These are phyloP conservation scores for Herpotrichia juniperi DNA, from an alignment of 2,329 filamentous ascomycete species.

Conservation along the genomic window DNA sequence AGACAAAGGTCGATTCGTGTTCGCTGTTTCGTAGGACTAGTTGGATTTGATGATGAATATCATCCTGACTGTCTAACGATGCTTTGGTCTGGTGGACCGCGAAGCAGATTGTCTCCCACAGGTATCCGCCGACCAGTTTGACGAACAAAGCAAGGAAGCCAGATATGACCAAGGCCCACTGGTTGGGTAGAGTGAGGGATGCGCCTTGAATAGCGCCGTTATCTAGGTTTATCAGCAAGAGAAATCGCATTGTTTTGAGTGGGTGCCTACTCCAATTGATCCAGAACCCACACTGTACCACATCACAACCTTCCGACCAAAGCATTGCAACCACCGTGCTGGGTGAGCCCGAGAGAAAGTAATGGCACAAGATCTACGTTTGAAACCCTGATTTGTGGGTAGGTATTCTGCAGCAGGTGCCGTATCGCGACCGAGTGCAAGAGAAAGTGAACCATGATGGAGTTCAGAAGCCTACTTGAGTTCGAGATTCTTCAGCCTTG, in stretches of 20 bases:
- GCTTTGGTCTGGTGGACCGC: slow-evolving; percentile 13
- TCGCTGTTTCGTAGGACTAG: slow-evolving; percentile 18
- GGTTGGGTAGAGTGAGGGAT: slow-evolving; percentile 29
- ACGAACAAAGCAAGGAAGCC: slow-evolving; percentile 17
- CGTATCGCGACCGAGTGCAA: no score
- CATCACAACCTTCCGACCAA: slow-evolving; percentile 21
- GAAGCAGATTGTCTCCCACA: slow-evolving; percentile 16
- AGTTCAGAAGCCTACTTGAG: no score
- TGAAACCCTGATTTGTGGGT: no score
- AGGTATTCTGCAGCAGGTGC: no score
- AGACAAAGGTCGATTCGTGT: slow-evolving; percentile 8
- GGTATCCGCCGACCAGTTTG: slow-evolving; percentile 7
- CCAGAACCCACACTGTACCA: slow-evolving; percentile 17
- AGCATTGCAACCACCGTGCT: no score
- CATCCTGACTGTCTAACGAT: slow-evolving; percentile 10
- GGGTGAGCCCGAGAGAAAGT: no score
- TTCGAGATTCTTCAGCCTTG: no score
- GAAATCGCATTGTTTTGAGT: no score
- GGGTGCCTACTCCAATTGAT: slow-evolving; percentile 10
- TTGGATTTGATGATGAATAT: slow-evolving; percentile 19
- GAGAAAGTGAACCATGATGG: no score
- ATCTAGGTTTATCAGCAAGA: slow-evolving; percentile 11
- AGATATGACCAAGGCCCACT: slow-evolving; percentile 16
- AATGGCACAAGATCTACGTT: no score
- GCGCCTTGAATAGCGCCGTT: slow-evolving; percentile 17